Evolutionary conservation across 805 yeast species (phyloP), one percentile per base, ranked within the genome.

Genomic region (Candida pseudofarinosa): DNA sequence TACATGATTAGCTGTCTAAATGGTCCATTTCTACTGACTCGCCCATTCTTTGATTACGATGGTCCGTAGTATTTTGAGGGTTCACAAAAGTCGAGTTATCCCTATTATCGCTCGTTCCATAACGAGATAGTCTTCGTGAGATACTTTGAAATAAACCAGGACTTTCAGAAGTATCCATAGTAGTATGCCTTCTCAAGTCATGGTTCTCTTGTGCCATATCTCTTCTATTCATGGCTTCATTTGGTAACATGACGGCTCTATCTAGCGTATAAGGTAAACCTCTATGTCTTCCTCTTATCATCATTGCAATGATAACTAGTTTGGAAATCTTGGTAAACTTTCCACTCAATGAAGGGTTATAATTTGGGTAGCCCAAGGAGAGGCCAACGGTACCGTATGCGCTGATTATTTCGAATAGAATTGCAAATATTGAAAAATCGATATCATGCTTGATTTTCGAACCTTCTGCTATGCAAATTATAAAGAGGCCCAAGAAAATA

Each of bases 341-440:
- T 0, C 79, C 88, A 14, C 84, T 75, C 38, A 93, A 78, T 1
- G 97, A 87, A 5, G 88, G 71, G 47, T 76, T 69, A 2, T 77
- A 68, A 37, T 67, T 67, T 0, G 95, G 86, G 51, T 81, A 89
- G 0, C 99, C 99, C 42, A 89, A 62, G 3, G 96, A 86, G 47
- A 93, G 64, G 0, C 99, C 99, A 38, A 91, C 98, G 0, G 97
- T 90, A 61, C 98, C 97, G 63, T 93, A 95, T 0, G 98, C 98
- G 50, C 95, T 84, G 4, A 88, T 86, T 46, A 89, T 81, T 57
- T 93, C 99, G 64, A 91, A 93, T 54, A 93, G 65, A 2, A 87
- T 70, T 3, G 77, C 69, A 61, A 91, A 91, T 15, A 88, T 77
- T 5, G 80, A 73, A 55, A 89, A 88, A 4, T 73, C 60, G 14